Evolutionary conservation across 208 protist species (phyloP).

Genomic region (Trichomonas vaginalis): DNA sequence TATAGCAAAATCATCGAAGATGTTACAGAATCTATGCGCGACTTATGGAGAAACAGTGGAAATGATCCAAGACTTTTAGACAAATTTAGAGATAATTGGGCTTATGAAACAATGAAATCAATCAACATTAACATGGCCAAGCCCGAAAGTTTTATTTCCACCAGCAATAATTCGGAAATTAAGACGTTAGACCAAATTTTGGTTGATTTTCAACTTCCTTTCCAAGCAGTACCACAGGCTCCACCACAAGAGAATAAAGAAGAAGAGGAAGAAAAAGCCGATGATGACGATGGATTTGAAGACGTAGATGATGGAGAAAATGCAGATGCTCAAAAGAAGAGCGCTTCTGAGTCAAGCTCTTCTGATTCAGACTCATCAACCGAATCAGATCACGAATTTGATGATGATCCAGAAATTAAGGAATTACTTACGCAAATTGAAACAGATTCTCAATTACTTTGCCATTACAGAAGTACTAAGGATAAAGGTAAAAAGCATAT

Average conservation of each 20-base stretch:
- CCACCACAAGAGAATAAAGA: neutral
- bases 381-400: neutral
- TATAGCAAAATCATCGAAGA: neutral
- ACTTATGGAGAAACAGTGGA: neutral
- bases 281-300: neutral
- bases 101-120: neutral
- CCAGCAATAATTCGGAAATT: neutral
- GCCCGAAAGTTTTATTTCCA: neutral
- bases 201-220: neutral
- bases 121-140: neutral
- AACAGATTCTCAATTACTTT: neutral
- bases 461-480: neutral
- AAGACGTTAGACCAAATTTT: neutral
- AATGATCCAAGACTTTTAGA: neutral
- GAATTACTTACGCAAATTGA: neutral
- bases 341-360: no score
- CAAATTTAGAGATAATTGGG: neutral
- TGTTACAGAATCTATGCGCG: neutral
- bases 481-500: neutral
- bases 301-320: neutral
- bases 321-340: neutral
- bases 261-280: neutral
- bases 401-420: neutral
- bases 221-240: neutral
- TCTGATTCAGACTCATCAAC: neutral